Evolutionary conservation across 352 stramenopile genomes (phyloP), one percentile per base, ranked within the genome.

Genomic region (Globisporangium canariense): DNA sequence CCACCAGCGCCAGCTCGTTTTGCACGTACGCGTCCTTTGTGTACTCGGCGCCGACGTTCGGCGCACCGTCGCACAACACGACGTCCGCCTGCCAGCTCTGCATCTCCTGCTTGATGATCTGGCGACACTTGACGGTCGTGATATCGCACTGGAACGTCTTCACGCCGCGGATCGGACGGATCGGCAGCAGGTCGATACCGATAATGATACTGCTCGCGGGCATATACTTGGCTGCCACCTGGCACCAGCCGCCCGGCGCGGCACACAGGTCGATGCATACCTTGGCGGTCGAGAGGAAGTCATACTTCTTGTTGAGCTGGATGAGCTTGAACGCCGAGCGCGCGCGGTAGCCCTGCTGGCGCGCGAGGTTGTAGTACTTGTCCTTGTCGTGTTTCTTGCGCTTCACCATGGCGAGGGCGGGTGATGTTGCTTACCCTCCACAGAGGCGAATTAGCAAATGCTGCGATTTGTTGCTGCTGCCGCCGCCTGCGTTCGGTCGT

Each of bases 261-360:
- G 97, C 98, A 77, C 98, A 99, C 16, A 99, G 83, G 81, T 99
- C 98, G 69, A 99, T 97, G 66, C 98, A 97, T 7, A 99, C 94
- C 63, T 98, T 98, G 52, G 97, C 92, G 43, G 96, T 98, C 50
- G 86, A 90, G 25, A 99, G 77, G 52, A 99, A 97, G 67, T 98
- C 89, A 91, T 98, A 99, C 84, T 99, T 98, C 73, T 98, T 98
- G 86, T 99, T 99, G 58, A 99, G 97, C 82, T 98, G 93, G 74
- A 99, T 98, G 41, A 99, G 88, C 88, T 99, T 99, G 86, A 99
- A 99, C 22, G 97, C 97, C 7, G 97, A 98, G 57, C 98, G 96
- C 28, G 97, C 97, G 71, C 98, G 92, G 78, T 99, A 99, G 18
- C 98, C 98, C 86, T 99, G 97, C 80, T 99, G 97, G 56, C 98